phyloP scores from a whole-genome alignment of 148 eudicot species.

The Oxyria digyna region DNA sequence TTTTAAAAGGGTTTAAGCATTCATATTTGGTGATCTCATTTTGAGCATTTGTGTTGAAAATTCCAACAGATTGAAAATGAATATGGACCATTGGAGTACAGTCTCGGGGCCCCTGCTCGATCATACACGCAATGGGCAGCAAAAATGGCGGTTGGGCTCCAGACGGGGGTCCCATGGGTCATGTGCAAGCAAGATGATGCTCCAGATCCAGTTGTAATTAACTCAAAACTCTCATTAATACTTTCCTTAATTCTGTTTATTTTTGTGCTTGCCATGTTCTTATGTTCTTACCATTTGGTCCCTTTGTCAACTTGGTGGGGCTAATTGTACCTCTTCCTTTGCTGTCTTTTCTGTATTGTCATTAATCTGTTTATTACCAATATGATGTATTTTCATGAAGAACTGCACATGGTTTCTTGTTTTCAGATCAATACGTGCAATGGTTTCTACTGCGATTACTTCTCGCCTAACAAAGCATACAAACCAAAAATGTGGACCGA shows the following conservation, averaged over 20 bases:
- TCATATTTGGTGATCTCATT: background rate
- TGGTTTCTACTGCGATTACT: slow-evolving; percentile 80
- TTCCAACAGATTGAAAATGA: slow-evolving; percentile 84
- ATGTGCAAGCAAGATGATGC: slow-evolving; percentile 99
- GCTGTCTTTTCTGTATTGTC: slow-evolving; percentile 1
- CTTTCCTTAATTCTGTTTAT: slow-evolving; percentile 7
- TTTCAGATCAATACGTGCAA: slow-evolving; percentile 80
- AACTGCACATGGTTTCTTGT: slow-evolving; percentile 19
- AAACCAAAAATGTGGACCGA: slow-evolving; percentile 95
- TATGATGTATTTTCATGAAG: slow-evolving; percentile 6
- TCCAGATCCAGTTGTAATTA: slow-evolving; percentile 83
- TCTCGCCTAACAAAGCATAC: slow-evolving; percentile 70
- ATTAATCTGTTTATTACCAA: background rate
- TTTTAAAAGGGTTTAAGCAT: no score
- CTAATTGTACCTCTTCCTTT: background rate
- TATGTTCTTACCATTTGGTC: background rate
- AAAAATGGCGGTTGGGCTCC: slow-evolving; percentile 66
- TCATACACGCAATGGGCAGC: slow-evolving; percentile 89
- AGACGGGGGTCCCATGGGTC: slow-evolving; percentile 92
- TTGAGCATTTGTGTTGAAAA: background rate
- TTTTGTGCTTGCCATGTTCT: slow-evolving; percentile 12
- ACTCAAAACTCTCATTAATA: background rate
- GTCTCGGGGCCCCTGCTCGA: slow-evolving; percentile 53
- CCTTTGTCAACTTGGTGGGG: slow-evolving; percentile 1
- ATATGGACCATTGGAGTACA: slow-evolving; percentile 71